phyloP scores from a whole-genome alignment of 257 asterid genomes.

The Phtheirospermum japonicum region DNA sequence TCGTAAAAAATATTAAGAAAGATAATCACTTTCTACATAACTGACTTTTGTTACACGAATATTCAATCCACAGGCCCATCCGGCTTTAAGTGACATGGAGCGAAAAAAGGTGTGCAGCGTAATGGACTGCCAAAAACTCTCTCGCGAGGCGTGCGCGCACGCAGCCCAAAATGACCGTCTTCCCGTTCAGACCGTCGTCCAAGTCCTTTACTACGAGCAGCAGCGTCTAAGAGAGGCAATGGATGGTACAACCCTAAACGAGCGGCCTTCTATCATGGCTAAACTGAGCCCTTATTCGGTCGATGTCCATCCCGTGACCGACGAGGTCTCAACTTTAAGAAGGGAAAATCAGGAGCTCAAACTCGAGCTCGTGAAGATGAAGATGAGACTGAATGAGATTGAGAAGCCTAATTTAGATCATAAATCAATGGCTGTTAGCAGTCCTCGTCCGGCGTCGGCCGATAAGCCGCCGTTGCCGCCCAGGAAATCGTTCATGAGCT shows the following conservation, averaged over 20 bases:
- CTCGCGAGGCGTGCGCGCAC: constrained; percentile 84
- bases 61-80: constrained; percentile 97
- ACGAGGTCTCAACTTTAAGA: constrained; percentile 44
- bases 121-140: constrained; percentile 90
- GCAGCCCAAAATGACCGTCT: constrained; percentile 88
- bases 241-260: constrained; percentile 41
- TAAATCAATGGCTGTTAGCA: constrained; percentile 24
- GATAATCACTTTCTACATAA: no score
- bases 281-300: constrained; percentile 32
- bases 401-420: constrained; percentile 34
- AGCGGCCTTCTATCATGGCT: constrained; percentile 36
- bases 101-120: constrained; percentile 78
- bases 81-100: constrained; percentile 70
- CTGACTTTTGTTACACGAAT: no score
- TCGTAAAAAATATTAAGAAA: no score
- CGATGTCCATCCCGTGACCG: constrained; percentile 27
- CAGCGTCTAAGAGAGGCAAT: constrained; percentile 69
- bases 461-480: constrained; percentile 77
- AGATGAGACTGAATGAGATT: constrained; percentile 50
- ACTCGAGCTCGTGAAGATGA: constrained; percentile 58
- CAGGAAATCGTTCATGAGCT: constrained; percentile 62
- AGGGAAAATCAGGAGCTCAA: constrained; percentile 73
- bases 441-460: constrained; percentile 35
- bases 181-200: constrained; percentile 80
- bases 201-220: constrained; percentile 87